A percentile compares a stretch with the other conserved stretches of the same genome.
phyloP scores from a whole-genome alignment of 1,139 yeast genomes.

The Nadsonia starkeyi-henricii region DNA sequence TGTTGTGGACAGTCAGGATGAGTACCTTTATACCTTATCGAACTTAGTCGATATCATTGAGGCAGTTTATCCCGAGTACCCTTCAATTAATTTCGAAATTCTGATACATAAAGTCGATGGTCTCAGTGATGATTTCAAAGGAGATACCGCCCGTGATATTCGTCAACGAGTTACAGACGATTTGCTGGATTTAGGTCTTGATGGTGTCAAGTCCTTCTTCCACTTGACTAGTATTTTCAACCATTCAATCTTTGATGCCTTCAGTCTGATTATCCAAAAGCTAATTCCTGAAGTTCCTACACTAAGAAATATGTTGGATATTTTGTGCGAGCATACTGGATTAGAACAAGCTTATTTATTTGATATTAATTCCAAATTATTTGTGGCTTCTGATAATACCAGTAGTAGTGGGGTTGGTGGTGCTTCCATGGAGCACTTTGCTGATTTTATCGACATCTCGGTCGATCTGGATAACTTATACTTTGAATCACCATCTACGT shows the following conservation, averaged over 20 bases:
- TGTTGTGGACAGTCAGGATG: constrained; percentile 86
- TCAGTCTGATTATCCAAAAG: constrained; percentile 83
- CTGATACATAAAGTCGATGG: constrained; percentile 94
- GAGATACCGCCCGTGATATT: constrained; percentile 91
- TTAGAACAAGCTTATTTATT: constrained; percentile 87
- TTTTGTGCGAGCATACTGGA: constrained; percentile 75
- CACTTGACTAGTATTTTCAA: constrained; percentile 89
- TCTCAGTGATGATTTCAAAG: constrained; percentile 77
- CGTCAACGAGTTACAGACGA: constrained; percentile 95
- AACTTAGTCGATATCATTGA: constrained; percentile 81
- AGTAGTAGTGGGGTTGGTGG: constrained; percentile 81
- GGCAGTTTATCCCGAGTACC: constrained; percentile 76
- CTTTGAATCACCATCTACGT: constrained; percentile 7
- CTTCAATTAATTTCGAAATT: constrained; percentile 78
- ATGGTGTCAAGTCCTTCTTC: constrained; percentile 82
- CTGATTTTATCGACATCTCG: constrained; percentile 90
- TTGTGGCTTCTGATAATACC: constrained; percentile 69
- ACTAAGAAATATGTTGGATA: constrained; percentile 76
- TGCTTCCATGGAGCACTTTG: constrained; percentile 91
- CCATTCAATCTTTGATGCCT: constrained; percentile 91
- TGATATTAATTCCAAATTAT: constrained; percentile 86
- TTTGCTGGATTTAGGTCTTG: constrained; percentile 72
- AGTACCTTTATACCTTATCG: constrained; percentile 80
- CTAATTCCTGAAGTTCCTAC: constrained; percentile 80
- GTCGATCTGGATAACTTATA: constrained; percentile 54